Percentiles rank a stretch among this genome's conserved stretches.
Evolutionary conservation across 805 yeast genomes (phyloP).

Genomic region (Komagataella pastoris): DNA sequence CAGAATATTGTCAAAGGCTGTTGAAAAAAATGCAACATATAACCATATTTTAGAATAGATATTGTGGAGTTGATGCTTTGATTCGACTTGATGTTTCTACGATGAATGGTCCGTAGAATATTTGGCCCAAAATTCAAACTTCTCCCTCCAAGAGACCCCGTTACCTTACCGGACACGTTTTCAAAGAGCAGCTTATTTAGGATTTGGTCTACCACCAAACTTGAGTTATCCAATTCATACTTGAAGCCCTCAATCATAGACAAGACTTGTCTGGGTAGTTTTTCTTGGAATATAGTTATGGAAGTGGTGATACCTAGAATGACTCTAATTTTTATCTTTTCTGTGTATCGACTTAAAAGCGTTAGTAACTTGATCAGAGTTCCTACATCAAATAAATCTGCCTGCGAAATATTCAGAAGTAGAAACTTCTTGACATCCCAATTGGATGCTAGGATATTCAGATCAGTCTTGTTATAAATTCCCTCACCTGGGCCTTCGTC

Average conservation of each 20-base stretch:
- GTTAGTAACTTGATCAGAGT: background rate
- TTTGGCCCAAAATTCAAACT: background rate
- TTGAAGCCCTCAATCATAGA: slow-evolving; percentile 11
- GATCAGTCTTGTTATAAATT: background rate
- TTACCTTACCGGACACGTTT: slow-evolving; percentile 2
- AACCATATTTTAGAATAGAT: slow-evolving; percentile 16
- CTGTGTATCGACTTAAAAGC: background rate
- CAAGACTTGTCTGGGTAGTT: slow-evolving; percentile 13
- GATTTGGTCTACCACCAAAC: slow-evolving; percentile 15
- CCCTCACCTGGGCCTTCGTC: background rate
- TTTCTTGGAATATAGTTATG: slow-evolving; percentile 19
- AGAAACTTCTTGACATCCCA: background rate
- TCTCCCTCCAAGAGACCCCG: background rate
- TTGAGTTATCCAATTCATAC: slow-evolving; percentile 18
- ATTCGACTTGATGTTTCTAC: background rate
- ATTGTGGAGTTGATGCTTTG: slow-evolving; percentile 1
- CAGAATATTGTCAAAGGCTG: slow-evolving; percentile 20
- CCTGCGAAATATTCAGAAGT: background rate
- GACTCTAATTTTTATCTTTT: slow-evolving; percentile 7
- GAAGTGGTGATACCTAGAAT: slow-evolving; percentile 21
- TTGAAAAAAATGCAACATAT: slow-evolving; percentile 19
- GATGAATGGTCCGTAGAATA: background rate
- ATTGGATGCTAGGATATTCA: background rate
- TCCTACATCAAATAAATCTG: background rate
- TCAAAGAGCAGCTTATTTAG: slow-evolving; percentile 18